phyloP scores from a whole-genome alignment of 306 rosid species.

The Ormosia semicastrata region DNA sequence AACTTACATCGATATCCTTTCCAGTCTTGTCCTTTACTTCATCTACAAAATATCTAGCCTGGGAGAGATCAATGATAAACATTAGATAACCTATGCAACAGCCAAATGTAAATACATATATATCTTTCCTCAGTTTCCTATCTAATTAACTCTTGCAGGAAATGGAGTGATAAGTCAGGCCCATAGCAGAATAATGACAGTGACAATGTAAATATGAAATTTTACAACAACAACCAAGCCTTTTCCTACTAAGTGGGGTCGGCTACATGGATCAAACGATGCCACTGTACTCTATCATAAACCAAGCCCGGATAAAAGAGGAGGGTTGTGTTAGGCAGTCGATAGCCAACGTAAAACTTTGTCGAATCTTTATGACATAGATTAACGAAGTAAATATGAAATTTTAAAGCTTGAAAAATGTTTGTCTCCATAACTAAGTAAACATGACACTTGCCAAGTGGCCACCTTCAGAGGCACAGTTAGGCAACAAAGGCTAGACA shows the following conservation, averaged over 20 bases:
- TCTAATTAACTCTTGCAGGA: neutral
- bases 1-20: conserved; percentile 58
- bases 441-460: neutral
- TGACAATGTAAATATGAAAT: neutral
- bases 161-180: neutral
- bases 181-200: neutral
- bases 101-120: neutral
- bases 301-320: no score
- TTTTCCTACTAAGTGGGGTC: no score
- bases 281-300: no score
- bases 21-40: conserved; percentile 96
- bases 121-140: conserved; percentile 5
- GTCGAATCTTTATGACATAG: no score
- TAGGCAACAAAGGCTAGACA: neutral
- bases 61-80: conserved; percentile 31
- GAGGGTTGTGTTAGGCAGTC: no score
- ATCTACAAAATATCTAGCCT: conserved; percentile 82
- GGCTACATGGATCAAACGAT: no score
- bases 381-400: neutral
- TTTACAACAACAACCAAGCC: no score
- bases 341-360: no score
- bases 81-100: conserved; percentile 15
- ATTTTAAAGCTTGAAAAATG: neutral
- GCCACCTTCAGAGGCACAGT: neutral
- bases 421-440: neutral